Percentiles rank a stretch among this genome's conserved stretches.
Conservation (phyloP, 306 rosid genomes). For the Abrus precatorius region DNA sequence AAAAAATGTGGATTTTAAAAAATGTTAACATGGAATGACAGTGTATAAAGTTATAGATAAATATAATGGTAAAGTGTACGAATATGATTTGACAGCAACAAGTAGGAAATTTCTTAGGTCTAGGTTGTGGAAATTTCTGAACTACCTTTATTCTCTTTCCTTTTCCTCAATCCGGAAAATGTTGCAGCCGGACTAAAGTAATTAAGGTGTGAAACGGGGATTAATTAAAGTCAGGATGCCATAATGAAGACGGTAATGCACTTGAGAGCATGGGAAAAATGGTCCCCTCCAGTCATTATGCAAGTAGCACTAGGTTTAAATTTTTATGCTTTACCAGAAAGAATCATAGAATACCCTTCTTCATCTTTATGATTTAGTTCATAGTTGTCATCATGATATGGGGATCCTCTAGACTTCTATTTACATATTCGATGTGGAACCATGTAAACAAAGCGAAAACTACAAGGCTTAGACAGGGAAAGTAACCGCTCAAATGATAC, state of each 20-base stretch:
- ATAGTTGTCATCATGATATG: constrained; percentile 41
- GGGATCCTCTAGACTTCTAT: constrained; percentile 27
- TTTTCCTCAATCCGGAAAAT: neutral
- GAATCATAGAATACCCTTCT: constrained; percentile 40
- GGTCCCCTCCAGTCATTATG: constrained; percentile 68
- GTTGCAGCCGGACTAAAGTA: constrained; percentile 49
- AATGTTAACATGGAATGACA: neutral
- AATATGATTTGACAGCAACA: constrained; percentile 28
- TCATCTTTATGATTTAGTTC: constrained; percentile 49
- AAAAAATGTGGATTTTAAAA: neutral
- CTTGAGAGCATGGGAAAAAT: constrained; percentile 61
- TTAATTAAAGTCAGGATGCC: constrained; percentile 59
- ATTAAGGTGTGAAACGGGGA: constrained; percentile 51
- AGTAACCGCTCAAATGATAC: neutral
- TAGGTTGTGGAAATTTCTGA: constrained; percentile 19
- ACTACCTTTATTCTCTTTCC: constrained; percentile 20
- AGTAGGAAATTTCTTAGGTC: constrained; percentile 15
- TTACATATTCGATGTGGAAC: constrained; percentile 9
- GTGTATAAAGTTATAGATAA: neutral
- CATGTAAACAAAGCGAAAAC: constrained; percentile 1
- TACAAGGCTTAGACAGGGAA: neutral
- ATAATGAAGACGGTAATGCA: constrained; percentile 65
- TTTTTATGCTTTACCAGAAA: constrained; percentile 45
- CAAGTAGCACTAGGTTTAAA: constrained; percentile 54
- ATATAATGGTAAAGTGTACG: neutral